These are phyloP conservation scores for Pleurostoma richardsiae DNA, from an alignment of 2,329 filamentous ascomycete species.

Conservation along the genomic window DNA sequence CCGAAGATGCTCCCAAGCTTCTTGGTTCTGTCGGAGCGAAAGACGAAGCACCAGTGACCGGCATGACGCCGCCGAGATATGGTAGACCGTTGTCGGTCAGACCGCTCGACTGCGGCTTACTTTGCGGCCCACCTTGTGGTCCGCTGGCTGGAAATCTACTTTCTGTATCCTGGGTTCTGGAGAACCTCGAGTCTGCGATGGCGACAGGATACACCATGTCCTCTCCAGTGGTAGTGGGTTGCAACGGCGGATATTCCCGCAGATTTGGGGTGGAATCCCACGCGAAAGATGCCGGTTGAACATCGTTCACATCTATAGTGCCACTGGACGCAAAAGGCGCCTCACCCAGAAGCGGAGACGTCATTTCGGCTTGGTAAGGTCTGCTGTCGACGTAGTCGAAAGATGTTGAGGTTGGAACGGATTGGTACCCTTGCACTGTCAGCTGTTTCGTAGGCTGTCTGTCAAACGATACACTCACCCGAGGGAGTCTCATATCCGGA, in stretches of 20 bases:
- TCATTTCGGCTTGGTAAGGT: not conserved
- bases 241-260: conserved; percentile 3
- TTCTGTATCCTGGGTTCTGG: conserved; percentile 13
- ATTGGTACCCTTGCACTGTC: conserved; percentile 24
- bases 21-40: not conserved
- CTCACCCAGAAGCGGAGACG: not conserved
- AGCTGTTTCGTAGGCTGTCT: too few relatives aligned
- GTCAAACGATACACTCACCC: not conserved
- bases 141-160: conserved; percentile 5
- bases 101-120: not conserved
- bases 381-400: conserved; percentile 16
- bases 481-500: not conserved
- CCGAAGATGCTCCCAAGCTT: not conserved
- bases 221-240: conserved; percentile 23
- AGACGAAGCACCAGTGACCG: not conserved
- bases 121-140: not conserved
- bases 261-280: conserved; percentile 15
- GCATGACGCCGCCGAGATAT: not conserved
- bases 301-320: not conserved
- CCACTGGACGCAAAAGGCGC: not conserved
- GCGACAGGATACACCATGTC: conserved; percentile 32
- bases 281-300: conserved; percentile 4
- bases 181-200: conserved; percentile 17
- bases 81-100: not conserved
- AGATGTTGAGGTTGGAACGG: conserved; percentile 16